Evolutionary conservation across 148 eudicot genomes (phyloP).

Genomic region (Amaranthus hypochondriacus): DNA sequence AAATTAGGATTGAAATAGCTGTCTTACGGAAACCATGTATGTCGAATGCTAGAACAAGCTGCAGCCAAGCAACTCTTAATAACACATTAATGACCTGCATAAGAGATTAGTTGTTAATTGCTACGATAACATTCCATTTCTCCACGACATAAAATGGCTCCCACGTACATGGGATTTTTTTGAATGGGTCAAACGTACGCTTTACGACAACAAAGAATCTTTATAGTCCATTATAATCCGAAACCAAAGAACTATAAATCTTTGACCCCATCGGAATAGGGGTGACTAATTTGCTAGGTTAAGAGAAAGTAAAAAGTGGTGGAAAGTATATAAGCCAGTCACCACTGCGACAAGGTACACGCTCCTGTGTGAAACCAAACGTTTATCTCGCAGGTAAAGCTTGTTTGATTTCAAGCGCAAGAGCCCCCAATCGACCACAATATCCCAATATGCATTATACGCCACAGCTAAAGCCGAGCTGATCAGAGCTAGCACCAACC

Average conservation of each 20-base stretch:
- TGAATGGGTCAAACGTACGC: no score
- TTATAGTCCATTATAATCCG: no score
- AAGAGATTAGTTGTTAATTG: no score
- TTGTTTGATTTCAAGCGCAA: conserved; percentile 55
- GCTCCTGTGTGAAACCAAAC: conserved; percentile 49
- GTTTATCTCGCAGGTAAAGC: conserved; percentile 57
- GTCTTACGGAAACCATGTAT: conserved; percentile 37
- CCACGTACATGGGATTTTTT: no score
- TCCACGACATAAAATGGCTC: no score
- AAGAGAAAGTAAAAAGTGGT: not conserved
- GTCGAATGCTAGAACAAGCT: conserved; percentile 53
- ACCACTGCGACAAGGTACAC: conserved; percentile 75
- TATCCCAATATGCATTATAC: conserved; percentile 71
- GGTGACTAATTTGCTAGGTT: no score
- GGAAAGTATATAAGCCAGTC: conserved; percentile 12
- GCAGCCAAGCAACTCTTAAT: conserved; percentile 81
- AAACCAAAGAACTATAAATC: no score
- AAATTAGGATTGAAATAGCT: conserved; percentile 45
- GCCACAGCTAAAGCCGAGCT: conserved; percentile 55
- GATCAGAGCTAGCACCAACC: conserved; percentile 54
- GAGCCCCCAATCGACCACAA: conserved; percentile 83
- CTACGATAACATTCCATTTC: no score
- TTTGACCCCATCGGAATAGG: no score
- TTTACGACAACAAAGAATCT: no score
- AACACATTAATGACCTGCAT: conserved; percentile 53